Evolutionary conservation across 1,284 basidiomycete species (phyloP).

Genomic region (Flammula alnicola): DNA sequence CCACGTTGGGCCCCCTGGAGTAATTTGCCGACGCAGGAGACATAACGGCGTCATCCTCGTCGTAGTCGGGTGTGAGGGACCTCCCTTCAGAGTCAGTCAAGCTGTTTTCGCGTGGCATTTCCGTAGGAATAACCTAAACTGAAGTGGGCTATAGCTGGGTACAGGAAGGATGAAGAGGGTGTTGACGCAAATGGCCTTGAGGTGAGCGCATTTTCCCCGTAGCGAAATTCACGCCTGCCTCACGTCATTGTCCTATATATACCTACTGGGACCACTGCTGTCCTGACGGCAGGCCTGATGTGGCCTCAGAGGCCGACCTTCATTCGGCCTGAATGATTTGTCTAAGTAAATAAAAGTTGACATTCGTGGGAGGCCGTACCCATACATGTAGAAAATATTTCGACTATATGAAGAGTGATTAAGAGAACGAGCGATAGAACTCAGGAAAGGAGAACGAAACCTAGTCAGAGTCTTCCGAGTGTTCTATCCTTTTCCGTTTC

Average conservation of each 20-base stretch:
- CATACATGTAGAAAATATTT: too few species aligned
- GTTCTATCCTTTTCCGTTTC: constrained; percentile 16
- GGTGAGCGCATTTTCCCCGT: background rate
- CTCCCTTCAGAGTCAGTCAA: constrained; percentile 58
- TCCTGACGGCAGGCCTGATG: too few species aligned
- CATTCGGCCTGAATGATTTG: too few species aligned
- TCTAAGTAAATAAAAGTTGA: background rate
- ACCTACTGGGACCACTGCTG: background rate
- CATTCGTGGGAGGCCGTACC: too few species aligned
- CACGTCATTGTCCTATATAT: constrained; percentile 5
- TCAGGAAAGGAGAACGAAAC: background rate
- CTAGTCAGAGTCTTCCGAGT: constrained; percentile 6
- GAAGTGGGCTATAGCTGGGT: background rate
- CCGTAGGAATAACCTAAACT: background rate
- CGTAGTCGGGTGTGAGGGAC: constrained; percentile 59
- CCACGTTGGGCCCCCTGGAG: background rate
- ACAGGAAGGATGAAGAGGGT: background rate
- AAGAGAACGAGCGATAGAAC: background rate
- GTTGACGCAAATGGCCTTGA: too few species aligned
- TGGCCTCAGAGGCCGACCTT: too few species aligned
- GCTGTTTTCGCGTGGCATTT: constrained; percentile 56
- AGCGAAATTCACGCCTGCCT: constrained; percentile 8
- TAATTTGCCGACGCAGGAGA: constrained; percentile 16
- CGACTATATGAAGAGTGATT: too few species aligned
- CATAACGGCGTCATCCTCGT: constrained; percentile 32